Base-by-base conservation (phyloP, 2,329 filamentous ascomycete species). In the Apiospora pterosperma region DNA sequence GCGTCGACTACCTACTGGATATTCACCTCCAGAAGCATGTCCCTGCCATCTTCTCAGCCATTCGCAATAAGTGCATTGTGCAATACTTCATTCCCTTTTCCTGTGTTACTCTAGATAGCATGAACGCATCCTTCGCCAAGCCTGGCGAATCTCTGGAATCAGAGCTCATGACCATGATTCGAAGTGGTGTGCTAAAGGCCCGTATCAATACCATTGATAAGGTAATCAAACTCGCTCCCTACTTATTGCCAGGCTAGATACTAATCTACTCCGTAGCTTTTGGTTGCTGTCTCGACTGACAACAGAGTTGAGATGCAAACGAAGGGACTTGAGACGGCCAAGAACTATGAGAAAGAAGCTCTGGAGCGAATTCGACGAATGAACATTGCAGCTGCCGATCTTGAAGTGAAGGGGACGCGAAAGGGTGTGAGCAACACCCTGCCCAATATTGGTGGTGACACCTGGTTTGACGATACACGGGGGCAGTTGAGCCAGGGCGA, bases 11-110 rank as follows among this genome's bases (percentile, higher is more conserved):
- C 75, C 83, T 94, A n/a, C 87, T 98, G 5, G 96, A 99, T 74
- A 81, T 97, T 23, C 90, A 97, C 76, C 85, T 99, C 7, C 89
- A 92, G 65, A 87, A 84, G 67, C 92, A 97, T 69, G 82, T 97
- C 21, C 74, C 84, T 41, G 79, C 81, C 1, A 82, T 99, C 23
- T 96, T 94, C 79, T 81, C 85, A 12, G 81, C 83, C 59, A 93
- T 99, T 70, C 88, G 96, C 65, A 91, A 86, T 72, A 97, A 97
- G 80, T 95, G 94, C 72, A 97, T 99, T 65, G 87, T 94, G 28
- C 92, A 97, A 74, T 98, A 97, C 78, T 91, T 97, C 71, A 85
- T 92, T 28, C 94, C 96, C 0, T 99, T 97, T 77, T 96, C 91
- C 48, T 90, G 90, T 69, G 93, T 97, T 67, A 94, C 91, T 0